These are phyloP conservation scores for Saraca asoca DNA, from an alignment of 331 rosid genomes.

Conservation along the genomic window DNA sequence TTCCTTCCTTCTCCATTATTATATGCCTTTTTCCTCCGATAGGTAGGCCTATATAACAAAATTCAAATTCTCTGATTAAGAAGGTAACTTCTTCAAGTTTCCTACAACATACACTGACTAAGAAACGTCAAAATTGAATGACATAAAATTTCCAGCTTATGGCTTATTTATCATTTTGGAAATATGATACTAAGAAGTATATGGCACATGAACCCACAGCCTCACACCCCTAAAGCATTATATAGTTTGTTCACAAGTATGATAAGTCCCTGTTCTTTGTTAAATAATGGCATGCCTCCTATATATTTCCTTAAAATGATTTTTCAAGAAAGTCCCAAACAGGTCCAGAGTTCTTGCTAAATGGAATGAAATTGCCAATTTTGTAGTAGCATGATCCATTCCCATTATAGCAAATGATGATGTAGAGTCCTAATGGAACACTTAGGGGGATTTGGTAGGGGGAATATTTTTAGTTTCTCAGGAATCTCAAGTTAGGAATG, in stretches of 20 bases:
- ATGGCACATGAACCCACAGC: conserved; percentile 1
- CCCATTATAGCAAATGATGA: conserved; percentile 92
- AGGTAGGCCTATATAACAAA: conserved; percentile 5
- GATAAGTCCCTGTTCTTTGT: conserved; percentile 28
- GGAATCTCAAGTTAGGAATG: too few species aligned
- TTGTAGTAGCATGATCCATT: conserved; percentile 76
- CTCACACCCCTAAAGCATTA: neutral
- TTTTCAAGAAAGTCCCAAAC: conserved; percentile 71
- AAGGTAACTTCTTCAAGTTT: conserved; percentile 13
- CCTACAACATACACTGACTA: neutral
- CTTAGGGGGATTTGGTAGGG: too few species aligned
- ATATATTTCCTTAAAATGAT: conserved; percentile 35
- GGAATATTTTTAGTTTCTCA: too few species aligned
- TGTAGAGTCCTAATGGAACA: too few species aligned
- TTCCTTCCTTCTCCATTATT: conserved; percentile 4
- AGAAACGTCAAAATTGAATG: conserved; percentile 5
- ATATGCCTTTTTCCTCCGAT: neutral
- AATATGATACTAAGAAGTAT: neutral
- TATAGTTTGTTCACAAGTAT: conserved; percentile 5
- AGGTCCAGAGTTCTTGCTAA: conserved; percentile 95
- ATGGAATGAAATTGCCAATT: conserved; percentile 88
- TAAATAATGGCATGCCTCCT: conserved; percentile 27
- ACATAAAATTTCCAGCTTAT: neutral
- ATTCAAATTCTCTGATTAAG: conserved; percentile 26
- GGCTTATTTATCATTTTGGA: conserved; percentile 4